These are phyloP conservation scores for Mycena floridula DNA, from an alignment of 768 basidiomycete species.

Conservation along the genomic window DNA sequence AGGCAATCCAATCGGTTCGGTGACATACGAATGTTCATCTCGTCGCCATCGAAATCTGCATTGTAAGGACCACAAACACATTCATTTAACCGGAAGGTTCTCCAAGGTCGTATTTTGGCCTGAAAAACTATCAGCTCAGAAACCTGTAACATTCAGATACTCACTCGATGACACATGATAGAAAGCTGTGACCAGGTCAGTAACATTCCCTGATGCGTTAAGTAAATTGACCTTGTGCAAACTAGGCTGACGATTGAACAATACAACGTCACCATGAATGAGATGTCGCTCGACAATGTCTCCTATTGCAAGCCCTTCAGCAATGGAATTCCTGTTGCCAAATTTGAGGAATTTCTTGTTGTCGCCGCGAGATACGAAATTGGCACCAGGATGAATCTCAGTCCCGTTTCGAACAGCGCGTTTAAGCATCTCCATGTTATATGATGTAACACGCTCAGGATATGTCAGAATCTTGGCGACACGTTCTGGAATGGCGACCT, in stretches of 20 bases:
- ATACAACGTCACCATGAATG: slow-evolving; percentile 89
- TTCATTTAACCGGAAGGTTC: slow-evolving; percentile 95
- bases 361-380: slow-evolving; percentile 80
- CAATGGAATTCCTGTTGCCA: slow-evolving; percentile 74
- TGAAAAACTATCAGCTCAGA: no score
- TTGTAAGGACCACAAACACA: slow-evolving; percentile 99
- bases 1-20: not conserved
- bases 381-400: slow-evolving; percentile 91
- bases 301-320: slow-evolving; percentile 77
- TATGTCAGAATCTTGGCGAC: slow-evolving; percentile 95
- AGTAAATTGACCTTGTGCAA: slow-evolving; percentile 69
- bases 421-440: slow-evolving; percentile 78
- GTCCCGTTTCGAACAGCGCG: slow-evolving; percentile 82
- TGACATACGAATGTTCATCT: slow-evolving; percentile 94
- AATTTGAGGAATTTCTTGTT: slow-evolving; percentile 90
- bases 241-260: slow-evolving; percentile 99
- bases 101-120: slow-evolving; percentile 94
- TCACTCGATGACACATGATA: slow-evolving; percentile 95
- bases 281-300: slow-evolving; percentile 95
- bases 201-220: slow-evolving; percentile 4
- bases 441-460: slow-evolving; percentile 88
- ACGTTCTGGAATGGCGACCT: slow-evolving; percentile 94
- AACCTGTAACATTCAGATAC: no score
- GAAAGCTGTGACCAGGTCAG: slow-evolving; percentile 58
- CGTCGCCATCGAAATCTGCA: slow-evolving; percentile 99